These are phyloP conservation scores for Acanthamoeba pearcei DNA, from an alignment of 208 protist species.

Conservation along the genomic window DNA sequence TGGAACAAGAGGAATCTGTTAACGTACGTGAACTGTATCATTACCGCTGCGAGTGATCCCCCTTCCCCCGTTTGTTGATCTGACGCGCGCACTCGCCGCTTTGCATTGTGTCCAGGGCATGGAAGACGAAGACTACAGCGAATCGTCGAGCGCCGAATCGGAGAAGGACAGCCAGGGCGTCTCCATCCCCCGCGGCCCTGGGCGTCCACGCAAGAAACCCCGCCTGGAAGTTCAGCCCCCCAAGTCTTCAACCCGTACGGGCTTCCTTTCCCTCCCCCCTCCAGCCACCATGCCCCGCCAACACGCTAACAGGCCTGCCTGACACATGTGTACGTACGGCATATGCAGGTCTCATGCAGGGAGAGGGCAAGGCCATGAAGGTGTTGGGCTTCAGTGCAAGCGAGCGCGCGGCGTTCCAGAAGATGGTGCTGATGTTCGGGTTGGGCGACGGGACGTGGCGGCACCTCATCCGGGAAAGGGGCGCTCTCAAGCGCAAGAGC, in stretches of 20 bases:
- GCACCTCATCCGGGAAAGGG: not conserved
- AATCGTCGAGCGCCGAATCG: not conserved
- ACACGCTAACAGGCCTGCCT: not conserved
- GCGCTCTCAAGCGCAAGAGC: constrained; percentile 5
- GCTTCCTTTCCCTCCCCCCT: no score
- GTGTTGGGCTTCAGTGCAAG: constrained; percentile 53
- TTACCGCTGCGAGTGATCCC: not conserved
- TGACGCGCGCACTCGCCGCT: not conserved
- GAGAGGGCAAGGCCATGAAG: constrained; percentile 57
- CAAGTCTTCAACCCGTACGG: not conserved
- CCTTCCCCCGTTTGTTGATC: not conserved
- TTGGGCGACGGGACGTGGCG: constrained; percentile 70
- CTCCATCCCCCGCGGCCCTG: not conserved
- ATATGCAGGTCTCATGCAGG: constrained; percentile 12
- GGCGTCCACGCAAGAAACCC: constrained; percentile 2
- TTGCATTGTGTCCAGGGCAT: not conserved
- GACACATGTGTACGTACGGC: not conserved
- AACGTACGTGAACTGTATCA: not conserved
- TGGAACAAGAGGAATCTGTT: not conserved
- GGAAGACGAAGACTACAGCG: constrained; percentile 44
- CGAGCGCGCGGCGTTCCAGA: constrained; percentile 24
- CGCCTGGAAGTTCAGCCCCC: not conserved
- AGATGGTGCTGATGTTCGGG: constrained; percentile 32
- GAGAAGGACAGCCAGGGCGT: constrained; percentile 34
- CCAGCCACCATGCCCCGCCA: not conserved